Conservation (phyloP, 805 yeast species). For the Debaryomyces maramus region DNA sequence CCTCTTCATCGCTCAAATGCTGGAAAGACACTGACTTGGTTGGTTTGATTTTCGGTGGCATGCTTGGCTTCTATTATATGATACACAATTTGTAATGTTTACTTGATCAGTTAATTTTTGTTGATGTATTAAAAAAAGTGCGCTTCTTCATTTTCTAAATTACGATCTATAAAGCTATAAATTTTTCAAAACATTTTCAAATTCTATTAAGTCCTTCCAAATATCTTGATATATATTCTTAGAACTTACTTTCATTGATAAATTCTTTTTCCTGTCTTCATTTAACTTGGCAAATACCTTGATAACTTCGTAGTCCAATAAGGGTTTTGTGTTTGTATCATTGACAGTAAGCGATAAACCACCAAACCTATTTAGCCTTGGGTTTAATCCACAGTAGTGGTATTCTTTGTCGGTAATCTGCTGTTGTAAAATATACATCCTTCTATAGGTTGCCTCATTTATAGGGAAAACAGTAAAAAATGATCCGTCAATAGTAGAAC, state of each 20-base stretch:
- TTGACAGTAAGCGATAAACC: slow-evolving; percentile 37
- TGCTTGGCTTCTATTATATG: slow-evolving; percentile 4
- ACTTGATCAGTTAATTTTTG: not conserved
- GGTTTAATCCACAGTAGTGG: slow-evolving; percentile 79
- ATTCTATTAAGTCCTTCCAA: slow-evolving; percentile 65
- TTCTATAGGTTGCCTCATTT: slow-evolving; percentile 70
- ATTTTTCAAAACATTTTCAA: slow-evolving; percentile 43
- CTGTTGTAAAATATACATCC: slow-evolving; percentile 83
- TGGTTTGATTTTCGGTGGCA: slow-evolving; percentile 6
- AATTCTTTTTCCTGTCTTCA: slow-evolving; percentile 53
- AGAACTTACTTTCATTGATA: slow-evolving; percentile 57
- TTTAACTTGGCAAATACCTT: slow-evolving; percentile 53
- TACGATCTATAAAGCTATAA: slow-evolving; percentile 13
- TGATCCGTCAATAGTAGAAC: slow-evolving; percentile 78
- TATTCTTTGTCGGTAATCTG: slow-evolving; percentile 77
- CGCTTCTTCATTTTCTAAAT: not conserved
- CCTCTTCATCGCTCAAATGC: slow-evolving; percentile 9
- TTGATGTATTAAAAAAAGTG: not conserved
- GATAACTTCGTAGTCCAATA: slow-evolving; percentile 63
- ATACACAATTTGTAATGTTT: not conserved
- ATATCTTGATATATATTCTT: slow-evolving; percentile 57
- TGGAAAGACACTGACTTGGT: slow-evolving; percentile 22
- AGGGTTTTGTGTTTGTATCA: slow-evolving; percentile 53
- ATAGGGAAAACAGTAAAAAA: slow-evolving; percentile 73
- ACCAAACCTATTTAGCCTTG: slow-evolving; percentile 60